A percentile compares a stretch with the other conserved stretches of the same genome.
Evolutionary conservation across 2,329 filamentous ascomycete genomes (phyloP).

Genomic region (Tolypocladium inflatum): DNA sequence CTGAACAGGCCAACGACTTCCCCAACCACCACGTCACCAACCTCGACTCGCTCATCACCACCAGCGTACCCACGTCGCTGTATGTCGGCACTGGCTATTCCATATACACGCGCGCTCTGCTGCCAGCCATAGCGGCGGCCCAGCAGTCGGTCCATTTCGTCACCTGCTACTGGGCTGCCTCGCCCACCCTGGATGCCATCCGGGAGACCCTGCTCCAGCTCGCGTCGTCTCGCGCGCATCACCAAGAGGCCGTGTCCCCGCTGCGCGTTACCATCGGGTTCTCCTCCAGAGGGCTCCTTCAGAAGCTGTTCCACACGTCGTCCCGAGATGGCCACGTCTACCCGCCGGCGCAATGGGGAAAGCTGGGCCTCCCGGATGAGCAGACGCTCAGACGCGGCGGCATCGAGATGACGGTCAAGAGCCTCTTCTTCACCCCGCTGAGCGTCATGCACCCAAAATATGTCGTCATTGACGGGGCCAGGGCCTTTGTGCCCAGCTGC

Average conservation of each 20-base stretch:
- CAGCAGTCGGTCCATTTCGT: slow-evolving; percentile 61
- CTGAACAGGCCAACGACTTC: slow-evolving; percentile 30
- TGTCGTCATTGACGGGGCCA: slow-evolving; percentile 58
- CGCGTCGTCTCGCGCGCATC: slow-evolving; percentile 32
- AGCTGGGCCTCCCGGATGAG: slow-evolving; percentile 54
- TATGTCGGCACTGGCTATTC: slow-evolving; percentile 48
- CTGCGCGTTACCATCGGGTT: slow-evolving; percentile 66
- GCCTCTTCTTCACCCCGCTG: slow-evolving; percentile 68
- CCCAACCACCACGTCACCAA: slow-evolving; percentile 37
- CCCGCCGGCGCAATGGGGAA: slow-evolving; percentile 46
- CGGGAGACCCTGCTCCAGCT: slow-evolving; percentile 48
- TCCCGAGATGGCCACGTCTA: slow-evolving; percentile 54
- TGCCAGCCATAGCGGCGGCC: slow-evolving; percentile 52
- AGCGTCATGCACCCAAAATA: slow-evolving; percentile 88
- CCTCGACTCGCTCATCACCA: slow-evolving; percentile 36
- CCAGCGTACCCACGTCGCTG: slow-evolving; percentile 37
- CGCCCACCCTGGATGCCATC: slow-evolving; percentile 49
- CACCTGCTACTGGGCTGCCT: slow-evolving; percentile 75
- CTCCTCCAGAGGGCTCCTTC: slow-evolving; percentile 61
- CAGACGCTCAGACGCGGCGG: slow-evolving; percentile 41
- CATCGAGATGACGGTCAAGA: slow-evolving; percentile 64
- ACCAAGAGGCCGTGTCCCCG: slow-evolving; percentile 10
- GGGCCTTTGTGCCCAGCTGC: slow-evolving; percentile 65
- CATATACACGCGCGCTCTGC: slow-evolving; percentile 43
- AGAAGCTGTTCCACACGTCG: slow-evolving; percentile 68